Base-by-base conservation (phyloP, 148 eudicot species). In the Rhododendron ferrugineum region DNA sequence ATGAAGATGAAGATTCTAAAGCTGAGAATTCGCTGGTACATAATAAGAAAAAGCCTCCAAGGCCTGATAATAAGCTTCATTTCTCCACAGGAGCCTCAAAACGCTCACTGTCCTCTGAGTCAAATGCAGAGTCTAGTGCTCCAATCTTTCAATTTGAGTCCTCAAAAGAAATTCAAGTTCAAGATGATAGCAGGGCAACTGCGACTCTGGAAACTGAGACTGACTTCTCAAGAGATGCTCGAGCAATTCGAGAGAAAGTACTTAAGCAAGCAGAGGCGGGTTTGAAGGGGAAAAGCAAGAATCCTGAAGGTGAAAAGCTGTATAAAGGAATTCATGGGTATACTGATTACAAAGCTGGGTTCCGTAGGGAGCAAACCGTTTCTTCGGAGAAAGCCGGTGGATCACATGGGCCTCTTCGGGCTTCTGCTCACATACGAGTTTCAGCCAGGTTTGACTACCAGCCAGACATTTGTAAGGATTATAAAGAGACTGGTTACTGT, bases 161-260 rank as follows among this genome's bases (percentile, higher is more conserved):
- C 4, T 95, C 98, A 11, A 95, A 88, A 85, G 88, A 90, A 83
- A 93, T 97, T 85, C 95, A 92, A 83, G 96, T 97, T 44, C 93
- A 94, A 23, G 90, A 93, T 78, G 98, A 95, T 84, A 97, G 89
- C 82, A 94, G 88, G 75, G 99, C 99, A 78, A 97, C 99, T n/a
- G 99, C 99, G 11, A 95, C 94, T 28, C 87, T 95, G 40, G 98
- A 97, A 85, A 97, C 99, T 1, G 99, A 97, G 90, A 97, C 99
- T 0, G 98, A 94, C 26, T 93, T 92, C 85, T 85, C 93, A 0
- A 92, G 89, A 86, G 99, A 97, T 90, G 90, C 94, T 6, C 90
- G 99, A 86, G 98, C 98, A 0, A 93, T 97, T 10, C 89, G 96
- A 40, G 98, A 95, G 90, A 91, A 94, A 86, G 92, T 88, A 82